phyloP scores from a whole-genome alignment of 2,329 filamentous ascomycete species.

The Calonectria ilicicola region DNA sequence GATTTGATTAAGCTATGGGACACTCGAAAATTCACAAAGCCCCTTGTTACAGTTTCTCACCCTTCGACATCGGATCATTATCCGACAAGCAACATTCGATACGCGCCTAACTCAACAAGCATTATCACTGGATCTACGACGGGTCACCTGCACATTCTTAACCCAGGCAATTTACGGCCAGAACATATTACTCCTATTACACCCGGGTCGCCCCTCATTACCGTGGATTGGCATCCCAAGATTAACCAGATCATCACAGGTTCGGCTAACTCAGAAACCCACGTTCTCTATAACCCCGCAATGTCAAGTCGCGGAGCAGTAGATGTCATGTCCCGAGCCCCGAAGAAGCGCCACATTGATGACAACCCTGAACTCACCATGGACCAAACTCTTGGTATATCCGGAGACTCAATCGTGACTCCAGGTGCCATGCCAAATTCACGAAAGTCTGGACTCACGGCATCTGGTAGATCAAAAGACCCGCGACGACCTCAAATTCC shows the following conservation, averaged over 20 bases:
- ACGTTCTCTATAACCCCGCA: conserved; percentile 90
- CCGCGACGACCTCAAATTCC: conserved; percentile 89
- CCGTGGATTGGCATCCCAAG: conserved; percentile 91
- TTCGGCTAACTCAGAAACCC: conserved; percentile 90
- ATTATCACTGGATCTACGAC: conserved; percentile 90
- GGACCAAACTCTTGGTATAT: conserved; percentile 83
- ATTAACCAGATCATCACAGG: conserved; percentile 97
- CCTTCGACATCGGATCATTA: conserved; percentile 86
- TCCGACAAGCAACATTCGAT: conserved; percentile 87
- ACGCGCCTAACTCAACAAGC: conserved; percentile 85
- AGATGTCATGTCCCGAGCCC: conserved; percentile 90
- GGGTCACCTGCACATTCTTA: conserved; percentile 91
- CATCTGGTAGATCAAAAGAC: conserved; percentile 80
- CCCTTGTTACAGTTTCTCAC: conserved; percentile 83
- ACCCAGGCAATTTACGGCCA: conserved; percentile 87
- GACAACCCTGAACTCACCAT: conserved; percentile 91
- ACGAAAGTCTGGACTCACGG: conserved; percentile 77
- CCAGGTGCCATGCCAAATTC: conserved; percentile 69
- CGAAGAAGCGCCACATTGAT: conserved; percentile 95
- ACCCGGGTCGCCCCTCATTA: conserved; percentile 83
- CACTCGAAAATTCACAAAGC: conserved; percentile 92
- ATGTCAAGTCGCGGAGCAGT: conserved; percentile 85
- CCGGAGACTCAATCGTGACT: conserved; percentile 83
- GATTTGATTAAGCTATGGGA: conserved; percentile 97
- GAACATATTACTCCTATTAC: conserved; percentile 93